Conservation (phyloP, 2,329 filamentous ascomycete species). For the Tolypocladium cylindrosporum region DNA sequence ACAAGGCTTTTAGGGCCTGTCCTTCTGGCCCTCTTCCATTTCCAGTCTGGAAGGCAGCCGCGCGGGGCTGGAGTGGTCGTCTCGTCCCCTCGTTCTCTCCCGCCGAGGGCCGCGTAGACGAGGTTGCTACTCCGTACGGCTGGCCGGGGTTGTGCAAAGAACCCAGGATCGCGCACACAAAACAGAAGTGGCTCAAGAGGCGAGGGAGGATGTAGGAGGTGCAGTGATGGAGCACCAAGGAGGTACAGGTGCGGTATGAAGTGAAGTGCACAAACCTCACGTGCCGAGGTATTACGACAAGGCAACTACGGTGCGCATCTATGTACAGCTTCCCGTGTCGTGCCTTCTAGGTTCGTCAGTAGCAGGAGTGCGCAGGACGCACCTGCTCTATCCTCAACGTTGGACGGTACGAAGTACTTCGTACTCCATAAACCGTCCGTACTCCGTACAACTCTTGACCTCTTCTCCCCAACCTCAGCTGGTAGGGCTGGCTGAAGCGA, state of each 20-base stretch:
- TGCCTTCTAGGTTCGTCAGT: not conserved
- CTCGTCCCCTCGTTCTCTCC: not conserved
- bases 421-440: not conserved
- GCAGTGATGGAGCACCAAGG: not conserved
- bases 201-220: not conserved
- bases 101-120: not conserved
- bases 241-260: not conserved
- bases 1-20: not conserved
- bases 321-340: not conserved
- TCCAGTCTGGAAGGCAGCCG: not conserved
- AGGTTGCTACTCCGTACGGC: not conserved
- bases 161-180: not conserved
- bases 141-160: not conserved
- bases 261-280: not conserved
- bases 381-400: not conserved
- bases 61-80: not conserved
- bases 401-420: not conserved
- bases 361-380: not conserved
- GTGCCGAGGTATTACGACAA: not conserved
- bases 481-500: not conserved
- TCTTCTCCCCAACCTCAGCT: not conserved
- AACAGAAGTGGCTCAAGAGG: not conserved
- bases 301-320: not conserved
- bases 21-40: not conserved
- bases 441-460: not conserved